Base-by-base conservation (phyloP, 148 eudicot genomes). In the Silene latifolia region DNA sequence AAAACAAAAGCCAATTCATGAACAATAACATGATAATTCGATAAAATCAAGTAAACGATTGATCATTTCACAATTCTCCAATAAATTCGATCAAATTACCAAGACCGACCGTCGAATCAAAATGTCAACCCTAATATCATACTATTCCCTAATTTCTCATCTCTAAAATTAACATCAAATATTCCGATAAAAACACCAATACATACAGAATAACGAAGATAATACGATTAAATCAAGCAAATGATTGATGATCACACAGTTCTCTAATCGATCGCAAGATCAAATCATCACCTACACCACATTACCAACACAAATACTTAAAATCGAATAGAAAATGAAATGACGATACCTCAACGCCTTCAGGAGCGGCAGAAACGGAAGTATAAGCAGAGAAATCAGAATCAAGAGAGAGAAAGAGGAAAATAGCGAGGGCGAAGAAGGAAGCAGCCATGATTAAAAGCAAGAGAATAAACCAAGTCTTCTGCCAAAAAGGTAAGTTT, bases 401-500 rank as follows among this genome's bases (percentile, higher is more conserved):
- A 76, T 95, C 97, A 21, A 92, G 88, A 7, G 89, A 85, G 60
- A 95, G 81, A 66, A 92, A 85, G 21, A 95, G 85, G 42, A 89
- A 89, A 24, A 90, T 76, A 1, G 98, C 96, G 27, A 95, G 74
- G 0, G 67, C 93, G 53, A 95, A 88, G 72, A 88, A 89, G 11
- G 83, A 85, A 9, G 90, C 21, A 53, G 93, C 97, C 98, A 95
- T 95, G 7, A 74, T 65, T 8, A 92, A 73, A 8, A 95, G 78
- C 3, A 89, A 63, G 8, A 72, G 67, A 1, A 93, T 88, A 57
- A 93, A 93, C 97, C 97, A 93, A 71, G 85, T 84, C 67, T 65
- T 86, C 66, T 87, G 90, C 95, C 95, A 93, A 81, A 93, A 86
- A 4, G 98, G 98, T 0, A 83, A 47, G 10, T 84, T 84, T 14